Evolutionary conservation across 805 yeast species (phyloP).

Genomic region (Candida xiaguanensis): DNA sequence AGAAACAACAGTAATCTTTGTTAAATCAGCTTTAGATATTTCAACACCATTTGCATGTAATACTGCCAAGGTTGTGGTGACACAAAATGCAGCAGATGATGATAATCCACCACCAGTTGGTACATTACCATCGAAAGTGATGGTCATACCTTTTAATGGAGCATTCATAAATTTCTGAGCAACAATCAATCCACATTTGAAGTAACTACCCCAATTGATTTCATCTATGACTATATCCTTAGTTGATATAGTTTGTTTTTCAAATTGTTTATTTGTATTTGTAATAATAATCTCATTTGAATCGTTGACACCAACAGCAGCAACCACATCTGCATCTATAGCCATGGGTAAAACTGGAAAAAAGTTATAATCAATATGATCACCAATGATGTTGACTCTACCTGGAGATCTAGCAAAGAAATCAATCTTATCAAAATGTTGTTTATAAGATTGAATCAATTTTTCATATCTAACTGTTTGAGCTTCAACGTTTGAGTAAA

Average conservation of each 20-base stretch:
- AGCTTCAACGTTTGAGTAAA: constrained; percentile 27
- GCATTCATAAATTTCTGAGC: constrained; percentile 44
- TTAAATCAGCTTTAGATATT: constrained; percentile 49
- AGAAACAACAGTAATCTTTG: constrained; percentile 57
- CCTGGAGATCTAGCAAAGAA: constrained; percentile 69
- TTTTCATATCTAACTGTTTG: constrained; percentile 25
- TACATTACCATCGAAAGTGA: constrained; percentile 59
- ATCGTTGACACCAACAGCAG: constrained; percentile 40
- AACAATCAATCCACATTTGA: constrained; percentile 61
- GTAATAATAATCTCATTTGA: constrained; percentile 25
- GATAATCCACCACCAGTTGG: constrained; percentile 73
- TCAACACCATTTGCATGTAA: constrained; percentile 49
- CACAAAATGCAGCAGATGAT: constrained; percentile 70
- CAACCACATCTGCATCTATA: constrained; percentile 57
- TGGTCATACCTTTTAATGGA: constrained; percentile 46
- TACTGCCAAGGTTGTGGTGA: constrained; percentile 57
- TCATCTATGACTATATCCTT: constrained; percentile 32
- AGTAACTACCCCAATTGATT: constrained; percentile 65
- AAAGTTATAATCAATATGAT: constrained; percentile 67
- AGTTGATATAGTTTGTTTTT: constrained; percentile 22
- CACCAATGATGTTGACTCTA: constrained; percentile 71
- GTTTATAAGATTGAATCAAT: constrained; percentile 20
- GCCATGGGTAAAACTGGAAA: constrained; percentile 75
- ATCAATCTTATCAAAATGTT: constrained; percentile 29
- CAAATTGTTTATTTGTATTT: constrained; percentile 34